Evolutionary conservation across 2,329 filamentous ascomycete species (phyloP).

Genomic region (Colletotrichum kahawae): DNA sequence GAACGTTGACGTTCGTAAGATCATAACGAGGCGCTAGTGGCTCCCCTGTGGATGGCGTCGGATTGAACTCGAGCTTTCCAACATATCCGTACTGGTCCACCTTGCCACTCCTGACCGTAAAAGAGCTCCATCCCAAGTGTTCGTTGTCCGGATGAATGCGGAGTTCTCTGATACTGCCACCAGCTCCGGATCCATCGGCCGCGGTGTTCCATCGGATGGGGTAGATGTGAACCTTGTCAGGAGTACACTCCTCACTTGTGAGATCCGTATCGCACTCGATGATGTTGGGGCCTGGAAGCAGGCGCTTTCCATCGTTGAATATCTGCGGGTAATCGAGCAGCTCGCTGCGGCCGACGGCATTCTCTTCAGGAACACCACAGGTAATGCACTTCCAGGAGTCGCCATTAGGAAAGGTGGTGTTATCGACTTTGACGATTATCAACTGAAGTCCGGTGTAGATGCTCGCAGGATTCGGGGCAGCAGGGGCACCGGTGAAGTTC

Average conservation of each 20-base stretch:
- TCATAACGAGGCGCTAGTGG: conserved; percentile 37
- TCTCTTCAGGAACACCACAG: conserved; percentile 42
- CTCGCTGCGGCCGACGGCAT: conserved; percentile 28
- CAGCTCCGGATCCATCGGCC: conserved; percentile 30
- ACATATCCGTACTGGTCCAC: conserved; percentile 31
- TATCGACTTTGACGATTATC: conserved; percentile 47
- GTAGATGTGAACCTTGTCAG: conserved; percentile 38
- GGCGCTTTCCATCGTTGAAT: conserved; percentile 41
- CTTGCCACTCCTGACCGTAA: conserved; percentile 23
- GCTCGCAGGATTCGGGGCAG: conserved; percentile 40
- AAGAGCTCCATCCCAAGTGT: conserved; percentile 43
- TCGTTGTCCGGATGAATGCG: conserved; percentile 45
- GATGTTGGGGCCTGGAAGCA: conserved; percentile 36
- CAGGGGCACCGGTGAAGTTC: conserved; percentile 47
- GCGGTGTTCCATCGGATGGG: conserved; percentile 41
- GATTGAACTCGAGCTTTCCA: conserved; percentile 41
- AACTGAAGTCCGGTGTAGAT: conserved; percentile 47
- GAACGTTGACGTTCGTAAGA: conserved; percentile 35
- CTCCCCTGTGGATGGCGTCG: conserved; percentile 29
- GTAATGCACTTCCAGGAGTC: conserved; percentile 53
- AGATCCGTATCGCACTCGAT: conserved; percentile 43
- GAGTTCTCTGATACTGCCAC: conserved; percentile 40
- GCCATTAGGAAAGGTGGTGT: conserved; percentile 44
- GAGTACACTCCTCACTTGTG: conserved; percentile 37
- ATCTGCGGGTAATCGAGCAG: conserved; percentile 46